These are phyloP conservation scores for Pseudopithomyces maydicus DNA, from an alignment of 2,329 filamentous ascomycete species.

Conservation along the genomic window DNA sequence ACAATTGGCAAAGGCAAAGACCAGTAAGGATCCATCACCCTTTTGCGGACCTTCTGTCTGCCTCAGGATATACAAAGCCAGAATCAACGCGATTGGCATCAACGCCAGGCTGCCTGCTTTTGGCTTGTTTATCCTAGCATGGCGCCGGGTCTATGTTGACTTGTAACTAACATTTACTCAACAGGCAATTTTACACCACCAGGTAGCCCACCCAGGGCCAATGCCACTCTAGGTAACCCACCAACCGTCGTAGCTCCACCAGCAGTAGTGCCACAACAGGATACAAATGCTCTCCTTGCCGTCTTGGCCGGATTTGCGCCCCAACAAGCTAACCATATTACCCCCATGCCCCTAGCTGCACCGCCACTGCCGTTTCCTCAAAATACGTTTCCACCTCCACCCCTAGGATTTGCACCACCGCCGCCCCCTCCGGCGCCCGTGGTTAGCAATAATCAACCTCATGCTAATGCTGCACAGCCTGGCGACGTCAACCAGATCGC, in stretches of 20 bases:
- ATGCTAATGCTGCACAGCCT: conserved; percentile 29
- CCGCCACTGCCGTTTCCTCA: conserved; percentile 35
- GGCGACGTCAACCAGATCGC: conserved; percentile 33
- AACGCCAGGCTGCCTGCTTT: conserved; percentile 26
- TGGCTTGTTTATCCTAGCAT: background rate
- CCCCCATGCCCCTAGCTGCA: conserved; percentile 26
- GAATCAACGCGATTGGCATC: background rate
- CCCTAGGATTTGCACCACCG: conserved; percentile 36
- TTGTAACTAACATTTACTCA: conserved; percentile 8
- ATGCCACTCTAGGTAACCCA: conserved; percentile 31
- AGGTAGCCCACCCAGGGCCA: conserved; percentile 33
- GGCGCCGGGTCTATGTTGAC: background rate
- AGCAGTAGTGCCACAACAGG: conserved; percentile 25
- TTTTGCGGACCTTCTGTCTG: background rate
- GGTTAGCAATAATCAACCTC: conserved; percentile 24
- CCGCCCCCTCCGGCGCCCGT: conserved; percentile 26
- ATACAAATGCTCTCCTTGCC: conserved; percentile 38
- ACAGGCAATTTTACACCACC: conserved; percentile 31
- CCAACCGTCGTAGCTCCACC: conserved; percentile 24
- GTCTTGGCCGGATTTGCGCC: conserved; percentile 35
- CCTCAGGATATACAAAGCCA: background rate
- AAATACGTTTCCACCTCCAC: conserved; percentile 35
- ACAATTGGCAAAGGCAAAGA: conserved; percentile 68
- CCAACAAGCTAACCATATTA: conserved; percentile 37
- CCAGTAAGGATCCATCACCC: conserved; percentile 62